Conservation (phyloP, 2,329 filamentous ascomycete species). For the Aspergillus hiratsukae region DNA sequence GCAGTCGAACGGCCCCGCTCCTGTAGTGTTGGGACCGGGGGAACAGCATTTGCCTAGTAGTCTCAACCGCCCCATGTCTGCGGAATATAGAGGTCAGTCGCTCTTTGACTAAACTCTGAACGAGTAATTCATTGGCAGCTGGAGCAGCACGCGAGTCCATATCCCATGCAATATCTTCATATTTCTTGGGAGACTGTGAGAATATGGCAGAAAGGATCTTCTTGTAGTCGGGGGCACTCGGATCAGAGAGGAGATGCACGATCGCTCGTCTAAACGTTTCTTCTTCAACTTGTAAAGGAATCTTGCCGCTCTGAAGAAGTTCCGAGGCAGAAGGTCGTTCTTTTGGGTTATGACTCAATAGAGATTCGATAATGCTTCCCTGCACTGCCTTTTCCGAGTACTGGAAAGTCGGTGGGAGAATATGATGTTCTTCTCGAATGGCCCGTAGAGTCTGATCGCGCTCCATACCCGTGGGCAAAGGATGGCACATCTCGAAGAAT, state of each 20-base stretch:
- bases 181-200: constrained; percentile 66
- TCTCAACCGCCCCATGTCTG: constrained; percentile 82
- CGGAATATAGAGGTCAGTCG: constrained; percentile 74
- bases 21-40: constrained; percentile 77
- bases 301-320: constrained; percentile 75
- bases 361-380: constrained; percentile 69
- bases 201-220: constrained; percentile 88
- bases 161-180: constrained; percentile 78
- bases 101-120: constrained; percentile 70
- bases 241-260: constrained; percentile 68
- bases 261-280: constrained; percentile 83
- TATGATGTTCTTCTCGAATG: constrained; percentile 63
- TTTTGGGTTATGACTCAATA: constrained; percentile 77
- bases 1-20: constrained; percentile 68
- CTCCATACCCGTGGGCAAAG: constrained; percentile 60
- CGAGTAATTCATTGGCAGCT: constrained; percentile 52
- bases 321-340: constrained; percentile 78
- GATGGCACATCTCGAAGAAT: constrained; percentile 92
- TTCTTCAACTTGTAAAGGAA: constrained; percentile 88
- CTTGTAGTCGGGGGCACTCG: constrained; percentile 79
- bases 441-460: constrained; percentile 61
- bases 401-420: constrained; percentile 69
- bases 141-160: constrained; percentile 56
- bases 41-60: constrained; percentile 68
- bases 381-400: constrained; percentile 64